Conservation (phyloP, 2,329 filamentous ascomycete species). For the Sarocladiaceae sp. region DNA sequence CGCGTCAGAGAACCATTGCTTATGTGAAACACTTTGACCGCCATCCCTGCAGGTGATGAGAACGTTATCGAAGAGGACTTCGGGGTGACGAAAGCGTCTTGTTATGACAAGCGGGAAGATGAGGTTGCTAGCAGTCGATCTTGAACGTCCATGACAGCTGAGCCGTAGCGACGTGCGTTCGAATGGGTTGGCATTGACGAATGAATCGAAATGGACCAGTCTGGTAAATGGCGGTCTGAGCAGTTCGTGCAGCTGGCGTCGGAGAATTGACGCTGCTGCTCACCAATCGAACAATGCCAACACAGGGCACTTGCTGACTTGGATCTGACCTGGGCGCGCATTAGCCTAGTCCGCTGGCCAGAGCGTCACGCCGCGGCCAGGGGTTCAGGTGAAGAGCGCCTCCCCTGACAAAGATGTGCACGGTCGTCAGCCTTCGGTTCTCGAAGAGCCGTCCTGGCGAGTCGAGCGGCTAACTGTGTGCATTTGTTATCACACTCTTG, state of each 20-base stretch:
- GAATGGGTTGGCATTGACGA: too few species aligned
- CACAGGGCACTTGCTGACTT: not conserved
- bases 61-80: too few species aligned
- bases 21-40: conserved; percentile 4
- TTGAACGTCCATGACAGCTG: too few species aligned
- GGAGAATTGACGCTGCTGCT: not conserved
- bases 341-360: conserved; percentile 1
- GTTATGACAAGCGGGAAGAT: too few species aligned
- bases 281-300: not conserved
- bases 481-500: too few species aligned
- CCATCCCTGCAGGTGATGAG: conserved; percentile 1
- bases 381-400: conserved; percentile 7
- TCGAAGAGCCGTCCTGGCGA: not conserved
- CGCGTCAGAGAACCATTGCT: too few species aligned
- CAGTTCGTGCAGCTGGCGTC: conserved; percentile 2
- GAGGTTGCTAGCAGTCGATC: too few species aligned
- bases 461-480: not conserved
- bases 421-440: not conserved
- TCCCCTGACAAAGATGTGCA: conserved; percentile 3
- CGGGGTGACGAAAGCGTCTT: too few species aligned
- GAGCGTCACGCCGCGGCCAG: conserved; percentile 5
- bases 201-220: too few species aligned
- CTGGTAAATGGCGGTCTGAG: conserved; percentile 5
- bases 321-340: too few species aligned
- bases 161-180: too few species aligned